Conservation (phyloP, 2,329 filamentous ascomycete genomes). For the Hymenoscyphus repandus region DNA sequence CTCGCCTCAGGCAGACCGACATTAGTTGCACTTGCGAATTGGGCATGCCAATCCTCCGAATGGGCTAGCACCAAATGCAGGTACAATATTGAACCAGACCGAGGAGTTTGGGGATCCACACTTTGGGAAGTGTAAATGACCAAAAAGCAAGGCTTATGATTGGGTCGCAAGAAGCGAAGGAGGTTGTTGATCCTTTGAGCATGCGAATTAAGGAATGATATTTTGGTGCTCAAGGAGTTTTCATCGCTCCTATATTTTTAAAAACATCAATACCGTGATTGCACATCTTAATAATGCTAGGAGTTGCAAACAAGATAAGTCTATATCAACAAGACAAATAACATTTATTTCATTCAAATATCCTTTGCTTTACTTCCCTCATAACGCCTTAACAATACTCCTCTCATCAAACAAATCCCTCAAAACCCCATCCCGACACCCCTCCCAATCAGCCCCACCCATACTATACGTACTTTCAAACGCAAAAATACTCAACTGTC, state of each 20-base stretch:
- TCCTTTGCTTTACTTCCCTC: not conserved
- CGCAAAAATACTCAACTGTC: constrained; percentile 83
- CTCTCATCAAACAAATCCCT: constrained; percentile 76
- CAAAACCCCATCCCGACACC: constrained; percentile 59
- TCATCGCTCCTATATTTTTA: too few relatives aligned
- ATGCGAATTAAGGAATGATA: too few relatives aligned
- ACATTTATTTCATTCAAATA: too few relatives aligned
- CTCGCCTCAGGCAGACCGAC: constrained; percentile 10
- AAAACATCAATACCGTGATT: too few relatives aligned
- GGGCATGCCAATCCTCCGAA: not conserved
- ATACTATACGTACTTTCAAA: constrained; percentile 93
- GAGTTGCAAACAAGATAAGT: too few relatives aligned
- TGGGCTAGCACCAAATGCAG: not conserved
- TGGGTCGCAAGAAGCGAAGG: too few relatives aligned
- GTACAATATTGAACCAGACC: too few relatives aligned
- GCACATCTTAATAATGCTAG: too few relatives aligned
- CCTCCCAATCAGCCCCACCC: constrained; percentile 60
- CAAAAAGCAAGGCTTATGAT: not conserved
- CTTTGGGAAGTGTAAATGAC: not conserved
- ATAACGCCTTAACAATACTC: constrained; percentile 54
- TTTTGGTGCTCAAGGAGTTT: too few relatives aligned
- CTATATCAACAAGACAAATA: too few relatives aligned
- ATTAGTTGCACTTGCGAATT: constrained; percentile 1
- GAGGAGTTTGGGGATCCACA: not conserved
- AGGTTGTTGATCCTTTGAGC: too few relatives aligned